Evolutionary conservation across 2,329 filamentous ascomycete species (phyloP), one percentile per base, ranked within the genome.

Genomic region (Cryoendolithus antarcticus): DNA sequence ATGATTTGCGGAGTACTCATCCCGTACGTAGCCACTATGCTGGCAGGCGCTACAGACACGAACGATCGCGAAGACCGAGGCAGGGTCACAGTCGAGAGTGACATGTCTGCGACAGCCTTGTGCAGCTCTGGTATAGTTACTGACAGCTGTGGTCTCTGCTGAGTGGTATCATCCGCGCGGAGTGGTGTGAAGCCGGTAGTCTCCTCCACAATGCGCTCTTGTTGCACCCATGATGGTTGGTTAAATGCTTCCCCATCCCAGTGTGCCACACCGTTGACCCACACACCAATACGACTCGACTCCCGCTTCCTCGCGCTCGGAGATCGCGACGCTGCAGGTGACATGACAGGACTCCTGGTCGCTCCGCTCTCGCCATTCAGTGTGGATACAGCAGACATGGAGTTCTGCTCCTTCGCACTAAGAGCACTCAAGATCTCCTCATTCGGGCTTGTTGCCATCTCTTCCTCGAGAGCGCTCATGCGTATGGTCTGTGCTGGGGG

Each of bases 221-320:
- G 39, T 12, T 45, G 35, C 31, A 12, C 30, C 37, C 15, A 19
- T 19, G 15, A 19, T 3, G 15, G 24, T 41, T 30, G 28, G 39
- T 29, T n/a, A 15, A 30, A 8, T 5, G 30, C 30, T 7, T 43
- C 38, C 10, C 50, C 46, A 19, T 60, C 60, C 63, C 64, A 68
- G 37, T 63, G 55, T 21, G 62, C 58, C 29, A 58, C 57, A 4
- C 65, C 66, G 47, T 67, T 53, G 36, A 60, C 62, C 58, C 65
- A 69, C 4, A 62, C 52, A 4, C 64, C 65, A 43, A 68, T 59
- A 29, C 50, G 47, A 21, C 49, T 54, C 21, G 48, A 45, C 11
- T 57, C 44, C 46, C 39, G 51, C 38, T 42, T 51, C 32, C 50
- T 53, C 32, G 47, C 46, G 47, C 35, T 41, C 4, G 35, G 32